These are phyloP conservation scores for Fusarium zealandicum DNA, from an alignment of 2,329 filamentous ascomycete species.

Conservation along the genomic window DNA sequence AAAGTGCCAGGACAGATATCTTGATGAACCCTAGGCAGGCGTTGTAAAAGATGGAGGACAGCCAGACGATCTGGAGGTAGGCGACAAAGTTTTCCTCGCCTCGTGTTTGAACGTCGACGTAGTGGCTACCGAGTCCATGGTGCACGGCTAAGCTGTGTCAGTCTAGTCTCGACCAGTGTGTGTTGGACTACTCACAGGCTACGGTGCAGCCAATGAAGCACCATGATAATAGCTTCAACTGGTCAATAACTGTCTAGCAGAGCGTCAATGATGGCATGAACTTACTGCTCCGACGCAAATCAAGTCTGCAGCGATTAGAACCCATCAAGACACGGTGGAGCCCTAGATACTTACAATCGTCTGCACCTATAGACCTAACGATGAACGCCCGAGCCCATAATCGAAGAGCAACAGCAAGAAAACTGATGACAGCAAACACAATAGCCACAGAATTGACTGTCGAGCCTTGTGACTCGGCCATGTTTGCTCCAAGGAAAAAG, in stretches of 20 bases:
- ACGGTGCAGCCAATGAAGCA: constrained; percentile 20
- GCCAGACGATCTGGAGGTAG: constrained; percentile 29
- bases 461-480: constrained; percentile 19
- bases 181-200: background rate
- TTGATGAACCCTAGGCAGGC: constrained; percentile 31
- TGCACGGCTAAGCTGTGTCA: constrained; percentile 6
- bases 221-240: constrained; percentile 11
- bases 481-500: background rate
- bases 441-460: constrained; percentile 22
- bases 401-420: constrained; percentile 22
- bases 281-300: constrained; percentile 26
- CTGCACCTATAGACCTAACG: constrained; percentile 19
- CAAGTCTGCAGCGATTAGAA: constrained; percentile 15
- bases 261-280: too few relatives aligned
- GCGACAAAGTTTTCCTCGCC: constrained; percentile 21
- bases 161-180: accelerated
- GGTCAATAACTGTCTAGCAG: too few relatives aligned
- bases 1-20: constrained; percentile 23
- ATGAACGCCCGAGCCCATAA: constrained; percentile 26
- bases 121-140: constrained; percentile 24
- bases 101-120: constrained; percentile 14
- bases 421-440: constrained; percentile 22
- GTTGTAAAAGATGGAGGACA: constrained; percentile 29
- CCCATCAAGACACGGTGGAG: too few relatives aligned
- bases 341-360: constrained; percentile 19